A percentile compares a stretch with the other conserved stretches of the same genome.
These are phyloP conservation scores for Phellinidium pouzarii DNA, from an alignment of 1,284 basidiomycete species.

Conservation along the genomic window DNA sequence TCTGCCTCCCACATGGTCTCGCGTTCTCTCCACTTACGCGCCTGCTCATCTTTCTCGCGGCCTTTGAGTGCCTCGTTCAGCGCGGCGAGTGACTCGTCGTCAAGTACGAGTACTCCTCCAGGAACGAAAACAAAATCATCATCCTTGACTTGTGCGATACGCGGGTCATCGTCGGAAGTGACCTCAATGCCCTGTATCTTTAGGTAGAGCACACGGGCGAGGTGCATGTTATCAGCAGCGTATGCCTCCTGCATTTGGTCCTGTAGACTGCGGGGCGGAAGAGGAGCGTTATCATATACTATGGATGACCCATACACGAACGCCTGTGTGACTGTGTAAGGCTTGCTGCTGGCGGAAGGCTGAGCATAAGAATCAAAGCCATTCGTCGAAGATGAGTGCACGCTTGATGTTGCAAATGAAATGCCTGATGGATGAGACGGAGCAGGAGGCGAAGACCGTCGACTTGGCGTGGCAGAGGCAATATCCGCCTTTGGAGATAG, in stretches of 20 bases:
- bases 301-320: constrained; percentile 4
- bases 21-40: constrained; percentile 36
- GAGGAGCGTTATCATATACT: constrained; percentile 17
- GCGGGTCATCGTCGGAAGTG: constrained; percentile 49
- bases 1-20: constrained; percentile 49
- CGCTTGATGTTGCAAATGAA: background rate
- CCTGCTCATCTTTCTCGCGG: constrained; percentile 23
- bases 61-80: constrained; percentile 32
- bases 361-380: background rate
- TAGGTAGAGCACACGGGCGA: constrained; percentile 55
- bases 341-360: background rate
- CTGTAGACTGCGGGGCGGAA: constrained; percentile 44
- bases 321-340: background rate
- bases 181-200: constrained; percentile 55
- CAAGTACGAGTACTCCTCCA: constrained; percentile 42
- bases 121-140: constrained; percentile 64
- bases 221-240: constrained; percentile 55
- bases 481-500: background rate
- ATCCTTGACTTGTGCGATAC: constrained; percentile 54
- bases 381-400: background rate
- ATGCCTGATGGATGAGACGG: background rate
- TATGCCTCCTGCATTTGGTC: constrained; percentile 63
- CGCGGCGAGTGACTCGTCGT: constrained; percentile 37
- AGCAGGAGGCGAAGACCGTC: background rate
- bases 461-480: background rate